Percentiles rank a stretch among this genome's conserved stretches.
Conservation (phyloP, 169 alveolate genomes). For the Plasmodium malariae region DNA sequence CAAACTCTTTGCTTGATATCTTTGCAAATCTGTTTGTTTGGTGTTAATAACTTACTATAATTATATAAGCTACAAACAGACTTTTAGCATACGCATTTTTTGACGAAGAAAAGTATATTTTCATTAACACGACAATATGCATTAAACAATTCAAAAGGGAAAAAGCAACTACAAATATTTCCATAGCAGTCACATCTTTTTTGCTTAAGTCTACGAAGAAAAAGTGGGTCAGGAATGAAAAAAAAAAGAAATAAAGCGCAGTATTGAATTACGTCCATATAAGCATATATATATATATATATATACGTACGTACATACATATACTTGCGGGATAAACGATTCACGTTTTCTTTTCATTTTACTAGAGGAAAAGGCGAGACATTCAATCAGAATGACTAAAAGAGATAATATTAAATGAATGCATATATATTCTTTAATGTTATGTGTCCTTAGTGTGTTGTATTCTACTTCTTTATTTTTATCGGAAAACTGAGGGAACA, state of each 20-base stretch:
- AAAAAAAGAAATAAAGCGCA: constrained; percentile 9
- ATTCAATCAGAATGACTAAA: constrained; percentile 44
- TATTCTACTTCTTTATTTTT: constrained; percentile 59
- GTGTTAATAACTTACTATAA: constrained; percentile 48
- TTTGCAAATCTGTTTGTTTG: background rate
- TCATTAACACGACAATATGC: constrained; percentile 68
- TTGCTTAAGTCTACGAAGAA: constrained; percentile 22
- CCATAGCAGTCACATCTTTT: constrained; percentile 44
- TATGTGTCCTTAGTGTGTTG: constrained; percentile 38
- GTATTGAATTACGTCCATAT: background rate
- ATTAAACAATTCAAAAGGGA: constrained; percentile 71
- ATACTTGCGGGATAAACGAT: no score
- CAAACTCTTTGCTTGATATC: background rate
- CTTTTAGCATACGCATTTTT: constrained; percentile 29
- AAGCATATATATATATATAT: background rate
- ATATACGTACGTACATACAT: no score
- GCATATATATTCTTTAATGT: constrained; percentile 60
- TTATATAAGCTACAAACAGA: constrained; percentile 48
- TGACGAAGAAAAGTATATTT: constrained; percentile 37
- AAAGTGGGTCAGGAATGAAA: background rate
- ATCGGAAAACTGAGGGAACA: constrained; percentile 54
- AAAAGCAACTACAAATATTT: constrained; percentile 36
- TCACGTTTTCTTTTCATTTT: constrained; percentile 1
- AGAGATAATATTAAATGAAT: constrained; percentile 50
- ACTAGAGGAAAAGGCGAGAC: constrained; percentile 47